phyloP scores from a whole-genome alignment of 805 yeast species.

The Zygoascus flipseniorum region DNA sequence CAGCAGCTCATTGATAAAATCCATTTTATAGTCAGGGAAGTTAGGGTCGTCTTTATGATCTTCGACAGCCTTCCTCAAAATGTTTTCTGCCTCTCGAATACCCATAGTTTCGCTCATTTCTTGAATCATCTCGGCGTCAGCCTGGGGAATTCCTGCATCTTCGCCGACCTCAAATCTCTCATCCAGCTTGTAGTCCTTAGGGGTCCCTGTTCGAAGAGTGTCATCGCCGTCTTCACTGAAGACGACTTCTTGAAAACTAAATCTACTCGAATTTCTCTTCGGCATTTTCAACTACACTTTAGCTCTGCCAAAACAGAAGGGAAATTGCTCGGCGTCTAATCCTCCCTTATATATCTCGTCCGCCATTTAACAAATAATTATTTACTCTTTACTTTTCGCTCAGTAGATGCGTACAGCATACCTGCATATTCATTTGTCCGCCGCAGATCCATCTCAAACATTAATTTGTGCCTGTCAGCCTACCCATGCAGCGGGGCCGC shows the following conservation, averaged over 20 bases:
- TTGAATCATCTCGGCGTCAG: conserved; percentile 5
- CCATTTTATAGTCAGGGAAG: conserved; percentile 33
- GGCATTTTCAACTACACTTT: neutral
- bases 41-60: conserved; percentile 44
- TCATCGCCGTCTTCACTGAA: neutral
- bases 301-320: neutral
- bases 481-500: neutral
- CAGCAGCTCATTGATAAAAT: conserved; percentile 25
- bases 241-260: neutral
- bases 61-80: conserved; percentile 33
- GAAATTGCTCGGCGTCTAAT: too few relatives aligned
- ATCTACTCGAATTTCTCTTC: neutral
- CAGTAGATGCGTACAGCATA: too few relatives aligned
- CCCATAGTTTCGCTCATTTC: conserved; percentile 20
- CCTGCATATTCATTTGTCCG: neutral
- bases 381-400: too few relatives aligned
- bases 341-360: too few relatives aligned
- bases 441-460: neutral
- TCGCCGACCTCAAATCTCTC: neutral
- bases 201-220: neutral
- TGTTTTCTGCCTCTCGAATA: conserved; percentile 33
- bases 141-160: neutral
- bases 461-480: neutral
- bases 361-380: too few relatives aligned
- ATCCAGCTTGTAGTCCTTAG: neutral